Evolutionary conservation across 305 asterid species (phyloP).

Genomic region (Fraxinus dipetala): DNA sequence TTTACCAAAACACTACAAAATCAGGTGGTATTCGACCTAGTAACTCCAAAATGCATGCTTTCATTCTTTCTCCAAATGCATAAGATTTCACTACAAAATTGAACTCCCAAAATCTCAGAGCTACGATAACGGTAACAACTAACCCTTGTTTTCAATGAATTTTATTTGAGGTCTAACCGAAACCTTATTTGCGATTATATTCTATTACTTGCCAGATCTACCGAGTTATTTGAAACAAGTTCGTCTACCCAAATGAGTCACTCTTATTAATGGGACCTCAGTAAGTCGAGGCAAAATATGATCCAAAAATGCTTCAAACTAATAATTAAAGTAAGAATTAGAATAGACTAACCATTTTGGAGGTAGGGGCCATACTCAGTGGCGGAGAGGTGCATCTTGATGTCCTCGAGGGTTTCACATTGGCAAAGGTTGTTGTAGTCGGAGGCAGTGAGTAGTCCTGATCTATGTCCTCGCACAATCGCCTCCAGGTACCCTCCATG

Average conservation of each 20-base stretch:
- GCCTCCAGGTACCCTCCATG: constrained; percentile 94
- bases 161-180: neutral
- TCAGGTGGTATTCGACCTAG: constrained; percentile 18
- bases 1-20: constrained; percentile 2
- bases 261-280: neutral
- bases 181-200: neutral
- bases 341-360: constrained; percentile 62
- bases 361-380: constrained; percentile 90
- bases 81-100: neutral
- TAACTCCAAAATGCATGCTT: neutral
- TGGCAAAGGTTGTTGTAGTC: constrained; percentile 97
- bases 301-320: neutral
- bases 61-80: neutral
- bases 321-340: neutral
- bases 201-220: neutral
- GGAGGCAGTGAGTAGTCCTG: constrained; percentile 91
- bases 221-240: neutral
- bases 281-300: neutral
- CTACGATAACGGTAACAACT: neutral
- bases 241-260: neutral
- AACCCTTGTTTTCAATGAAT: neutral
- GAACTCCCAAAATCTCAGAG: neutral
- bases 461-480: constrained; percentile 84
- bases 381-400: constrained; percentile 96
- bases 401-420: constrained; percentile 88